Conservation (phyloP, 2,329 filamentous ascomycete genomes). For the Cladobotryum mycophilum region DNA sequence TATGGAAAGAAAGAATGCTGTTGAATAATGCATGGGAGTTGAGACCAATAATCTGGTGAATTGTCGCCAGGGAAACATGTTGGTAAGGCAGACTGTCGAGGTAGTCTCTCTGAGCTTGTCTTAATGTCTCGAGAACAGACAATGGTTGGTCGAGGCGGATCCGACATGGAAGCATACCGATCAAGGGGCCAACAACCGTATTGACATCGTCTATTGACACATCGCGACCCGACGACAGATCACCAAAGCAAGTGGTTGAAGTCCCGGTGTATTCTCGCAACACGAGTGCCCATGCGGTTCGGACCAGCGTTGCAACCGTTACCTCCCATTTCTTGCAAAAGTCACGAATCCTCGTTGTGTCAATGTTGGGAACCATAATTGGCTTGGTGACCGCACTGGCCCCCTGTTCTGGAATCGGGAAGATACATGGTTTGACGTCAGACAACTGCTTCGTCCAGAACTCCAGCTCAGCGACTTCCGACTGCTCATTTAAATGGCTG, state of each 20-base stretch:
- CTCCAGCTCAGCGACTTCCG: neutral
- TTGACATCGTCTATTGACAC: constrained; percentile 13
- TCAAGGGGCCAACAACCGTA: constrained; percentile 18
- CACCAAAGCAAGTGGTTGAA: constrained; percentile 45
- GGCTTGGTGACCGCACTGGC: neutral
- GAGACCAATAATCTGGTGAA: neutral
- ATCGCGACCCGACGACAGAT: constrained; percentile 18
- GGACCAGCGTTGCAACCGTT: constrained; percentile 45
- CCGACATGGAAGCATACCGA: constrained; percentile 49
- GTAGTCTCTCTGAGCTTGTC: constrained; percentile 37
- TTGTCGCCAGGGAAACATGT: constrained; percentile 39
- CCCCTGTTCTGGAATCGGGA: neutral
- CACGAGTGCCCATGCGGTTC: constrained; percentile 46
- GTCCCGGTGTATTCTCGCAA: constrained; percentile 41
- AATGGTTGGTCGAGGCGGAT: constrained; percentile 26
- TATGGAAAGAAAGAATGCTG: constrained; percentile 4
- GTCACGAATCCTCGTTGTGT: neutral
- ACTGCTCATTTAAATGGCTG: neutral
- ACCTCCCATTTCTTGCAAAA: constrained; percentile 23
- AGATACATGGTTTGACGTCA: constrained; percentile 1
- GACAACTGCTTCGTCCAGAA: constrained; percentile 16
- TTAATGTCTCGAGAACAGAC: constrained; percentile 1
- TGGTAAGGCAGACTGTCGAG: constrained; percentile 42
- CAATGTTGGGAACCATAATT: neutral
- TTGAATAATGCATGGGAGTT: constrained; percentile 2